These are phyloP conservation scores for Meira miltonrushii DNA, from an alignment of 1,284 basidiomycete genomes.

Conservation along the genomic window DNA sequence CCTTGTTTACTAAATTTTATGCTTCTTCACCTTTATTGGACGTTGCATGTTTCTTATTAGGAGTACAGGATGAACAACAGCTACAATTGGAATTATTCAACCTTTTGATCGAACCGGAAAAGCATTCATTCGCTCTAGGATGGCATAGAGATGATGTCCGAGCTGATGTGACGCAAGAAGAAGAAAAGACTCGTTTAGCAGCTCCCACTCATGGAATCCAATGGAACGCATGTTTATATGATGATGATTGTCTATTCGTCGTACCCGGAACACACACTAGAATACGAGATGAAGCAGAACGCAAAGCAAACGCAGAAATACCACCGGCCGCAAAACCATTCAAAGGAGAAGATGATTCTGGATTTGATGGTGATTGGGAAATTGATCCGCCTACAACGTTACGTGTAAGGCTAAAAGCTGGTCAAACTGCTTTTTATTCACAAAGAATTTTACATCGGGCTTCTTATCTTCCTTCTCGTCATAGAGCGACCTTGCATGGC, in stretches of 20 bases:
- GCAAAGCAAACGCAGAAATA: constrained; percentile 27
- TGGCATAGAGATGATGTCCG: constrained; percentile 78
- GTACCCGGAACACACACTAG: constrained; percentile 67
- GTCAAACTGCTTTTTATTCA: constrained; percentile 76
- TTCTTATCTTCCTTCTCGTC: constrained; percentile 60
- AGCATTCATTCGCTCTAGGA: constrained; percentile 67
- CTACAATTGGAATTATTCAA: constrained; percentile 67
- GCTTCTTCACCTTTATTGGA: constrained; percentile 24
- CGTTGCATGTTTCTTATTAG: constrained; percentile 26
- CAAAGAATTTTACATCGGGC: constrained; percentile 74
- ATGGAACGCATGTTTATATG: constrained; percentile 76
- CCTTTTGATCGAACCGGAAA: constrained; percentile 67
- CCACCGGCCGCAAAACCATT: constrained; percentile 17
- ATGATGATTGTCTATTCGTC: constrained; percentile 69
- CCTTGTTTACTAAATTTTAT: constrained; percentile 34
- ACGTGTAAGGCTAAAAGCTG: constrained; percentile 61
- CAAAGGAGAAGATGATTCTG: neutral
- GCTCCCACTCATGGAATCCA: constrained; percentile 69
- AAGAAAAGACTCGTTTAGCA: constrained; percentile 62
- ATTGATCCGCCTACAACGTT: constrained; percentile 61
- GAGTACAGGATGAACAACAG: constrained; percentile 8
- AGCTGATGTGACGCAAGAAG: constrained; percentile 62
- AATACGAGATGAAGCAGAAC: constrained; percentile 62
- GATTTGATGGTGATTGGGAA: constrained; percentile 57
- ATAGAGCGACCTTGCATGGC: constrained; percentile 69